phyloP scores from a whole-genome alignment of 345 rosid species.

The Acer saccharum region DNA sequence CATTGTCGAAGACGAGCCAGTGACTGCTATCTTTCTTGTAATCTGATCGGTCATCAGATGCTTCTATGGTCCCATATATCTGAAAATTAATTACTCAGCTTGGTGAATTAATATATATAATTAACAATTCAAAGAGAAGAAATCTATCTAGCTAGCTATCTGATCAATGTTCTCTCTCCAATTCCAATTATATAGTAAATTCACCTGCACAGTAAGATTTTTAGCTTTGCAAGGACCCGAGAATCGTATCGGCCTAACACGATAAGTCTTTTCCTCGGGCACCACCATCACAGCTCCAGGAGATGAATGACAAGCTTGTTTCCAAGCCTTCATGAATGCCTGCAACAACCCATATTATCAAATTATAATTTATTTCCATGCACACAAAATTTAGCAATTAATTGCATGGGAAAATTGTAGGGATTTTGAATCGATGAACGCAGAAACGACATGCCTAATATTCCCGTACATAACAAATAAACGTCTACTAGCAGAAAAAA shows the following conservation, averaged over 20 bases:
- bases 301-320: constrained; percentile 59
- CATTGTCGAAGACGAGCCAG: constrained; percentile 62
- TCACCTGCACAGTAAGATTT: constrained; percentile 53
- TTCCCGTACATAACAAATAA: too few species aligned
- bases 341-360: constrained; percentile 17
- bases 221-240: constrained; percentile 73
- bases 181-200: neutral
- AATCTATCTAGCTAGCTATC: too few species aligned
- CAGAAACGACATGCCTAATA: too few species aligned
- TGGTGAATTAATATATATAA: too few species aligned
- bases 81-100: constrained; percentile 15
- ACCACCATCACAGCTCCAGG: constrained; percentile 44
- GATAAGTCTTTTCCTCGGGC: constrained; percentile 52
- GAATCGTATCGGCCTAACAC: constrained; percentile 48
- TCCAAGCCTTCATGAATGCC: constrained; percentile 84
- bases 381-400: too few species aligned
- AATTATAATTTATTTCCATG: too few species aligned
- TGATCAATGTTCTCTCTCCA: neutral
- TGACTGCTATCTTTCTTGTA: constrained; percentile 49
- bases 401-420: too few species aligned
- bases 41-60: constrained; percentile 57
- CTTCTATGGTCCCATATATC: constrained; percentile 66
- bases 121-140: too few species aligned
- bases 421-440: too few species aligned
- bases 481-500: too few species aligned